These are phyloP conservation scores for Erythrobasidium yunnanense DNA, from an alignment of 768 basidiomycete genomes.

Conservation along the genomic window DNA sequence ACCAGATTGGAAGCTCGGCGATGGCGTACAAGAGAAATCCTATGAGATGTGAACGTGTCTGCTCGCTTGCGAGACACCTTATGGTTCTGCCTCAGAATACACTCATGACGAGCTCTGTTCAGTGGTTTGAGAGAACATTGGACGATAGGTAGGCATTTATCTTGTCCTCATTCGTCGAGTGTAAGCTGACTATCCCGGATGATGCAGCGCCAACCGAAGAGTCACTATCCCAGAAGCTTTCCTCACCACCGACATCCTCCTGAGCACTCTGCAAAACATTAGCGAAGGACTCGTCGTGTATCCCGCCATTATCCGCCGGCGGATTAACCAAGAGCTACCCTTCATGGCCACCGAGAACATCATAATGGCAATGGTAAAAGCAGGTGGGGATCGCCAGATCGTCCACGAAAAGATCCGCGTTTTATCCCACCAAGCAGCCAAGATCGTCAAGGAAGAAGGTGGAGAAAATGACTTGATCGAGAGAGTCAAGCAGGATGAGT, in stretches of 20 bases:
- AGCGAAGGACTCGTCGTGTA: constrained; percentile 97
- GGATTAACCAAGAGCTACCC: constrained; percentile 86
- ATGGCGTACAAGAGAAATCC: constrained; percentile 99
- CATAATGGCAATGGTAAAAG: constrained; percentile 92
- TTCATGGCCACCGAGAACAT: constrained; percentile 99
- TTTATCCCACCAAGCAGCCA: constrained; percentile 83
- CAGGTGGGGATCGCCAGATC: constrained; percentile 86
- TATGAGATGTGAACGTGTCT: constrained; percentile 95
- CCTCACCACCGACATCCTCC: constrained; percentile 88
- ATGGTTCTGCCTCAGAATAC: constrained; percentile 95
- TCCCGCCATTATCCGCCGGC: constrained; percentile 82
- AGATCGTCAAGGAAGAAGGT: constrained; percentile 88
- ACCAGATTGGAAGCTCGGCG: constrained; percentile 81
- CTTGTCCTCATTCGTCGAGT: no score
- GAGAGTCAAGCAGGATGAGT: constrained; percentile 64
- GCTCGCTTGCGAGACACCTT: constrained; percentile 86
- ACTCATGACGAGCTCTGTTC: constrained; percentile 82
- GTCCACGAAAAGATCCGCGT: constrained; percentile 93
- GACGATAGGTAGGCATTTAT: constrained; percentile 66
- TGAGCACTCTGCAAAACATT: constrained; percentile 90
- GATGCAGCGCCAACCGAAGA: constrained; percentile 81
- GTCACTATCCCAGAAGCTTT: constrained; percentile 95
- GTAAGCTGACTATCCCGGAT: no score
- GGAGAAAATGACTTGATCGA: constrained; percentile 91
- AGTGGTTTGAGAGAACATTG: constrained; percentile 97